phyloP scores from a whole-genome alignment of 1,139 yeast genomes.

The Lodderomyces pseudojiufengensis region DNA sequence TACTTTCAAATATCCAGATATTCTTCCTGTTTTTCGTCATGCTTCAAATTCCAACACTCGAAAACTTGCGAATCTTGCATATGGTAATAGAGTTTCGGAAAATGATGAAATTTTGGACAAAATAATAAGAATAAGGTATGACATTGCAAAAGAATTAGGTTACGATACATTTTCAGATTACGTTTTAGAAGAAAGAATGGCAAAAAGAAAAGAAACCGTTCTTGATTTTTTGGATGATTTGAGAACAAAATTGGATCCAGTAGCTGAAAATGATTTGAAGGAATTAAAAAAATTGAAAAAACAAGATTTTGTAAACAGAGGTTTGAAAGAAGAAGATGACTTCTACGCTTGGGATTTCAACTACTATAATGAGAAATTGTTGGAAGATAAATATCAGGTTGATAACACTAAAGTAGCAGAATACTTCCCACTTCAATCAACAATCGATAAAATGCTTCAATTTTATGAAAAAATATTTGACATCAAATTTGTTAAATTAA shows the following conservation, averaged over 20 bases:
- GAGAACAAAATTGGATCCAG: slow-evolving; percentile 50
- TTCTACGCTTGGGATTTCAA: slow-evolving; percentile 74
- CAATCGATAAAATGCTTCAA: slow-evolving; percentile 63
- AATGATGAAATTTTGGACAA: slow-evolving; percentile 59
- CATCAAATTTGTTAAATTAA: slow-evolving; percentile 57
- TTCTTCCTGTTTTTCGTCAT: slow-evolving; percentile 69
- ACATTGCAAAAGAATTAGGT: slow-evolving; percentile 62
- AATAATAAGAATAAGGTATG: slow-evolving; percentile 57
- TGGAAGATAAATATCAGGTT: slow-evolving; percentile 67
- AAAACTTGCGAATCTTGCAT: slow-evolving; percentile 59
- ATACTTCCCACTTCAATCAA: slow-evolving; percentile 70
- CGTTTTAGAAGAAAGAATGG: slow-evolving; percentile 75
- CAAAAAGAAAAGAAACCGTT: slow-evolving; percentile 61
- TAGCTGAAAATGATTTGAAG: slow-evolving; percentile 54
- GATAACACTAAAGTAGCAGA: slow-evolving; percentile 71
- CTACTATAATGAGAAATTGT: slow-evolving; percentile 59
- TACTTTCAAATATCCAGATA: slow-evolving; percentile 79
- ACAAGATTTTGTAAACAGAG: slow-evolving; percentile 44
- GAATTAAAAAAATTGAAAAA: slow-evolving; percentile 51
- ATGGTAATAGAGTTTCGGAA: slow-evolving; percentile 60
- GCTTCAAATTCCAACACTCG: slow-evolving; percentile 65
- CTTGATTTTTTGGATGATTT: slow-evolving; percentile 59
- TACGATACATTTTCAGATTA: slow-evolving; percentile 66
- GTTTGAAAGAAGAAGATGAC: slow-evolving; percentile 34
- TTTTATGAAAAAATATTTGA: slow-evolving; percentile 68